Evolutionary conservation across 805 yeast species (phyloP).

Genomic region (Zygosaccharomyces lentus): DNA sequence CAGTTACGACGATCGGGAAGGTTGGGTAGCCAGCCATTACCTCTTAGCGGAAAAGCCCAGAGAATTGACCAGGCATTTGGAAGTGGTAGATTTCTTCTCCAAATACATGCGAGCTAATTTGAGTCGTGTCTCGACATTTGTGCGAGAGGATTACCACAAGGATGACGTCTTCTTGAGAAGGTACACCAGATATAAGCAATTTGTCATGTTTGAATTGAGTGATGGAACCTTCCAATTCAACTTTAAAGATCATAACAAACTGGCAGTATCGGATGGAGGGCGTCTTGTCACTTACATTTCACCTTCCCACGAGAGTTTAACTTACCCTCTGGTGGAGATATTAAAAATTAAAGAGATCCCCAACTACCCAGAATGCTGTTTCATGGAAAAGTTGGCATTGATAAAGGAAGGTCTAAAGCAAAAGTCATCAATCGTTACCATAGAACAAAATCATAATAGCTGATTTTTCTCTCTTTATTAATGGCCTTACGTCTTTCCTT

Average conservation of each 20-base stretch:
- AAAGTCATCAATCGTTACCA: conserved; percentile 32
- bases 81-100: conserved; percentile 82
- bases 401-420: conserved; percentile 63
- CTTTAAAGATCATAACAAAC: conserved; percentile 90
- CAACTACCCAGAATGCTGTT: conserved; percentile 43
- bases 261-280: conserved; percentile 75
- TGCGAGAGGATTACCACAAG: conserved; percentile 51
- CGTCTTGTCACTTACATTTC: conserved; percentile 75
- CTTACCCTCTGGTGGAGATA: conserved; percentile 51
- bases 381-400: conserved; percentile 44
- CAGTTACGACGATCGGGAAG: conserved; percentile 44
- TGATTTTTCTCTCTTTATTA: background rate
- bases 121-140: conserved; percentile 60
- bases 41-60: conserved; percentile 42
- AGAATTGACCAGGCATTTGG: conserved; percentile 62
- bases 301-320: conserved; percentile 66
- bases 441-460: conserved; percentile 17
- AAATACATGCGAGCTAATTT: conserved; percentile 89
- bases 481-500: background rate
- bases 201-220: conserved; percentile 88
- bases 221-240: conserved; percentile 92
- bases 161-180: conserved; percentile 76
- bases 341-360: conserved; percentile 47
- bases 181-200: conserved; percentile 72
- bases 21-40: conserved; percentile 52